Base-by-base conservation (phyloP, 805 yeast species). In the Pichia thaimueangensis region DNA sequence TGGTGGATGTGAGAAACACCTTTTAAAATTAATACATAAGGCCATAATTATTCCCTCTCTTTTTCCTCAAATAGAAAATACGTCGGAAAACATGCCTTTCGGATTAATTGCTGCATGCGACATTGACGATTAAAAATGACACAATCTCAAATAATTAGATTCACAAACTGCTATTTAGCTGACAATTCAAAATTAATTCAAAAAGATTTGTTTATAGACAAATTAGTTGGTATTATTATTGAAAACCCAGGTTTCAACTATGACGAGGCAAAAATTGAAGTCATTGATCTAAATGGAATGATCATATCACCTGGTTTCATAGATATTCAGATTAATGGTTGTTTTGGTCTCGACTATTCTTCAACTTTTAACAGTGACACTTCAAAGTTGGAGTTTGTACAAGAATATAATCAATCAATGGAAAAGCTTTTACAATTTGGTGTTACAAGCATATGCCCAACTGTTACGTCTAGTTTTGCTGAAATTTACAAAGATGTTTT, bases 271-370 rank as follows among this genome's bases (percentile, higher is more conserved):
- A 6, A 36, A 2, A 9, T 37, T 2, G 57, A 56, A 33, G 56
- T 56, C 3, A 54, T 76, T 12, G 78, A 76, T 48, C 57, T 76
- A 37, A 48, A 67, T n/a, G 79, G 77, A 5, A 51, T 57, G 16
- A 63, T 72, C 24, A 47, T 76, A 27, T 69, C 78, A 0, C 80
- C 82, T 0, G 82, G 82, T 1, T 74, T 69, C 53, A 58, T 76
- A 11, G 82, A 76, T 53, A 67, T 73, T 47, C 82, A 76, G 55
- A 72, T 74, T 46, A 76, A 76, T 48, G 82, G 81, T 10, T 67
- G 76, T 43, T 76, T 67, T 47, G 82, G 81, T 3, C 61, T 75
- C 47, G 78, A 76, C 47, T 76, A 70, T 55, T 68, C 76, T 6
- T 15, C 35, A 8, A 33, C 42, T 1, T 42, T 42, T 21, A 16